phyloP scores from a whole-genome alignment of 2,329 filamentous ascomycete species.

The Fusarium sarcochroum region DNA sequence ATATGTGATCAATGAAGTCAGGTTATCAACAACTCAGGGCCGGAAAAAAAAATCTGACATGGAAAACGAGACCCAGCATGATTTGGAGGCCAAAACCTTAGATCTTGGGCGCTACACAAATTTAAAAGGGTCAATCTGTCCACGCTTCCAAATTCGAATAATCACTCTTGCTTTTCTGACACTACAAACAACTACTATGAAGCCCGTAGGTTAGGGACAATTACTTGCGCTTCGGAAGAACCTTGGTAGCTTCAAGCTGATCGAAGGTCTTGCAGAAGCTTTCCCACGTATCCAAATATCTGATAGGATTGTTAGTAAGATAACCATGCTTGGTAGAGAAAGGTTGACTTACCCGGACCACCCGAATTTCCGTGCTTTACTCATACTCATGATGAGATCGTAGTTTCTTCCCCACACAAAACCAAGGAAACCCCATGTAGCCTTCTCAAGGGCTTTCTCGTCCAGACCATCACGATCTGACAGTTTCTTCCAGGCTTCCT shows the following conservation, averaged over 20 bases:
- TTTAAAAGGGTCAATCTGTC: too few species aligned
- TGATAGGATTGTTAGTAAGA: background rate
- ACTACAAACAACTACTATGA: too few species aligned
- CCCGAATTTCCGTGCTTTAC: slow-evolving; percentile 1
- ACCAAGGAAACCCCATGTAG: slow-evolving; percentile 14
- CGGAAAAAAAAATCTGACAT: too few species aligned
- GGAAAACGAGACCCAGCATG: too few species aligned
- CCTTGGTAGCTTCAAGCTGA: background rate
- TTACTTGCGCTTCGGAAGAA: background rate
- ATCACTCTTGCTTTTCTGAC: too few species aligned
- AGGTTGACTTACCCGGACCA: slow-evolving; percentile 4
- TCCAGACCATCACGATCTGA: slow-evolving; percentile 6
- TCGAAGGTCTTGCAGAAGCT: background rate
- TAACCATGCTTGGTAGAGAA: rapidly evolving
- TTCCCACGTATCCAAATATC: slow-evolving; percentile 14
- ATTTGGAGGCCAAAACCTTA: too few species aligned
- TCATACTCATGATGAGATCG: slow-evolving; percentile 18
- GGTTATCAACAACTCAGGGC: too few species aligned
- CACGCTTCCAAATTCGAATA: too few species aligned
- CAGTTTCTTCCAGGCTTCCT: slow-evolving; percentile 7
- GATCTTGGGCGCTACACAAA: too few species aligned
- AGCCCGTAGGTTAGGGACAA: too few species aligned
- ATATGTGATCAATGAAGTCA: too few species aligned
- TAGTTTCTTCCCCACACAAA: slow-evolving; percentile 15
- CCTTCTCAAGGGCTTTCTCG: slow-evolving; percentile 4